Conservation (phyloP, 352 stramenopile genomes). For the Globisporangium radiosum region DNA sequence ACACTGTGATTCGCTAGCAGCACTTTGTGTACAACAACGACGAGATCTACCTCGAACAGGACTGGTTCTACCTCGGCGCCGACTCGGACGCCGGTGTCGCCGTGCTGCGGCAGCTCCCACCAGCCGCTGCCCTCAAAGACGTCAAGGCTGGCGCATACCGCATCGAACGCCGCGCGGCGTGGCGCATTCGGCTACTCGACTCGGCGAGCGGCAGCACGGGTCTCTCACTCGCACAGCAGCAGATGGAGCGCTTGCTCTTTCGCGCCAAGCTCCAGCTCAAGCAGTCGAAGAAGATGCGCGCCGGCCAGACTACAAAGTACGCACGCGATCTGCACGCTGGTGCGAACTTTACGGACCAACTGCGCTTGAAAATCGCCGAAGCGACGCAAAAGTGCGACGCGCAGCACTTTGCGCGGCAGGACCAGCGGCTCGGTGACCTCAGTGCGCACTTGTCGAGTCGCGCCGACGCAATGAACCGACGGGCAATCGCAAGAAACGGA, state of each 20-base stretch:
- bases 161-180: constrained; percentile 57
- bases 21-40: constrained; percentile 82
- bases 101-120: constrained; percentile 55
- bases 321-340: constrained; percentile 37
- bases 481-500: constrained; percentile 5
- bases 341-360: constrained; percentile 38
- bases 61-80: constrained; percentile 79
- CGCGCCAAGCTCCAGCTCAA: constrained; percentile 72
- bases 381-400: constrained; percentile 42
- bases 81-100: constrained; percentile 57
- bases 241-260: constrained; percentile 73
- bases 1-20: constrained; percentile 13
- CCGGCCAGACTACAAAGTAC: constrained; percentile 44
- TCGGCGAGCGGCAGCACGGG: constrained; percentile 57
- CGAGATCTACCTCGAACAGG: constrained; percentile 76
- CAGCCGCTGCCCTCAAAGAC: constrained; percentile 23
- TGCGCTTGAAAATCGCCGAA: constrained; percentile 39
- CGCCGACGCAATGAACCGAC: constrained; percentile 32
- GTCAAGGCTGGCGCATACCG: constrained; percentile 55
- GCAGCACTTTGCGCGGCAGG: constrained; percentile 34
- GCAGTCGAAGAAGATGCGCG: constrained; percentile 63
- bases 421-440: constrained; percentile 31
- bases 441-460: constrained; percentile 34
- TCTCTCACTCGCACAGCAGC: constrained; percentile 64
- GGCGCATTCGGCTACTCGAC: constrained; percentile 62